Base-by-base conservation (phyloP, 2,329 filamentous ascomycete genomes). In the Sphaerulina populicola region DNA sequence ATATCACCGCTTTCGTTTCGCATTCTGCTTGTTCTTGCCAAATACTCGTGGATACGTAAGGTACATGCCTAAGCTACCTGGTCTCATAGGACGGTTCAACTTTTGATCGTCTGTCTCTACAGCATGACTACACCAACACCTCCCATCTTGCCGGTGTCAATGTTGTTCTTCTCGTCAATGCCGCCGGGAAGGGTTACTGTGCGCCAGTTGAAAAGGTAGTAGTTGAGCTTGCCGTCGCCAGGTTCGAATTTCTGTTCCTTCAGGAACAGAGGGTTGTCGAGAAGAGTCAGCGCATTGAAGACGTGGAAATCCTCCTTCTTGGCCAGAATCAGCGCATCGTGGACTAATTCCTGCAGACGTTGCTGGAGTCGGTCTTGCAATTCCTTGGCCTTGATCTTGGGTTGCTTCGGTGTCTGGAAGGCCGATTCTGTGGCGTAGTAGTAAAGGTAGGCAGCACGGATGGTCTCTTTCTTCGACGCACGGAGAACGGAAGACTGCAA, bases 181-280 rank as follows among this genome's bases (percentile, higher is more conserved):
- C 93, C 93, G 44, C 93, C 90, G 0, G 81, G 74, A 63, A 98
- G 85, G n/a, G 83, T 82, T 54, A 86, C 83, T 10, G 88, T 87
- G 51, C 88, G 82, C 75, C 96, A 98, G 72, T 98, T 98, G 78
- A 94, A 98, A 30, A 98, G 76, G 70, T 98, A 98, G 72, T 90
- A 98, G 70, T 98, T 89, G 62, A 98, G 76, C 68, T 93, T 88
- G 42, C 93, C 93, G 68, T 98, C 93, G 30, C 93, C 93, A 4
- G 86, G 83, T 40, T 91, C 93, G 64, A 96, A 98, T 70, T 94
- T 94, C 66, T 96, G 88, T 60, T 96, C 79, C 66, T 91, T 84
- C 5, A 98, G 77, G 78, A 98, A 97, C 15, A 97, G 77, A 0
- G 82, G 85, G 69, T 98, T 98, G 70, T 98, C 91, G 71, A 95